Evolutionary conservation across 768 basidiomycete species (phyloP).

Genomic region (Boletus huronensis): DNA sequence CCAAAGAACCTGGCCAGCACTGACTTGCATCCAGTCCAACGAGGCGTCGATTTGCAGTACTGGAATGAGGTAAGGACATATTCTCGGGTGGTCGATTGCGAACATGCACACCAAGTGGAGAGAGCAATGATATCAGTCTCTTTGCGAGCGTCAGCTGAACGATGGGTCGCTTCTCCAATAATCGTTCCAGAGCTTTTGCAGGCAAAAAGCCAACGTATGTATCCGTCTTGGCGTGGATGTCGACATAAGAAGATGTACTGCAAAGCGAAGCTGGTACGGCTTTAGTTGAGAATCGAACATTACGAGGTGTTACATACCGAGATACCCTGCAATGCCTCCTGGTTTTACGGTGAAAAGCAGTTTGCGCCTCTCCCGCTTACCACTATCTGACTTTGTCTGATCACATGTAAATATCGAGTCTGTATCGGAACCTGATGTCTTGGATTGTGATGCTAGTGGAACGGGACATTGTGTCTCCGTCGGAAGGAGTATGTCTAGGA

Average conservation of each 20-base stretch:
- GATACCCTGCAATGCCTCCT: slow-evolving; percentile 96
- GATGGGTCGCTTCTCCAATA: slow-evolving; percentile 92
- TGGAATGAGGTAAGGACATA: slow-evolving; percentile 29
- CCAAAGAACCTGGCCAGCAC: slow-evolving; percentile 93
- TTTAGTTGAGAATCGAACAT: background rate
- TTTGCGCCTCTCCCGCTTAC: slow-evolving; percentile 46
- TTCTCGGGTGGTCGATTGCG: background rate
- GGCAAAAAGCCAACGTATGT: slow-evolving; percentile 97
- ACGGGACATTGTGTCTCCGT: slow-evolving; percentile 11
- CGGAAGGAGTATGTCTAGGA: slow-evolving; percentile 87
- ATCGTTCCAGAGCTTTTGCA: slow-evolving; percentile 78
- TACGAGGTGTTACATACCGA: slow-evolving; percentile 50
- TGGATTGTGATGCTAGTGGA: slow-evolving; percentile 15
- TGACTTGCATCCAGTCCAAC: slow-evolving; percentile 97
- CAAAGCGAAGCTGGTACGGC: slow-evolving; percentile 70
- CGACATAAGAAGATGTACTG: slow-evolving; percentile 91
- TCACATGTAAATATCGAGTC: slow-evolving; percentile 38
- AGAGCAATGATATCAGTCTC: slow-evolving; percentile 90
- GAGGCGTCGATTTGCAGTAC: slow-evolving; percentile 97
- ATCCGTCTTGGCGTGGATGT: slow-evolving; percentile 96
- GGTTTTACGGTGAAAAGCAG: slow-evolving; percentile 93
- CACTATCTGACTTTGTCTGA: slow-evolving; percentile 23
- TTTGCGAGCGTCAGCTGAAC: slow-evolving; percentile 94
- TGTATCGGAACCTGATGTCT: slow-evolving; percentile 28
- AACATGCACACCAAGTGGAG: slow-evolving; percentile 69